These are phyloP conservation scores for Termitomyces sp. DNA, from an alignment of 768 basidiomycete species.

Conservation along the genomic window DNA sequence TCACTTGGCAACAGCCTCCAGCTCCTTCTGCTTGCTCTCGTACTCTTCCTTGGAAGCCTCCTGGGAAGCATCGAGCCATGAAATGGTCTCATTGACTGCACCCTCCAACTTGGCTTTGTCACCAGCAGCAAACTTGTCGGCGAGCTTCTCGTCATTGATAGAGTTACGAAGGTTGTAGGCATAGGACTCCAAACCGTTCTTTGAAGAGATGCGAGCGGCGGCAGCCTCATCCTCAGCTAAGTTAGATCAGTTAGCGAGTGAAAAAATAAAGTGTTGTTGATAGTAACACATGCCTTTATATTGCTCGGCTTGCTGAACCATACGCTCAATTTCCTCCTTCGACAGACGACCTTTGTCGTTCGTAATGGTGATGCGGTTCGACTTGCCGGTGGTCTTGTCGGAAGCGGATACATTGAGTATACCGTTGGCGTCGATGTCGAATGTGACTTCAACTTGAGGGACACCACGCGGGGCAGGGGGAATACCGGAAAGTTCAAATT, in stretches of 20 bases:
- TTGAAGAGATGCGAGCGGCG: constrained; percentile 73
- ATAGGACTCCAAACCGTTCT: constrained; percentile 94
- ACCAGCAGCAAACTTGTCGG: constrained; percentile 78
- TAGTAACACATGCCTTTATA: constrained; percentile 56
- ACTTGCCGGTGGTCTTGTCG: constrained; percentile 97
- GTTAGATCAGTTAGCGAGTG: not conserved
- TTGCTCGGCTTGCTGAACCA: constrained; percentile 92
- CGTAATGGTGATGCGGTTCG: constrained; percentile 89
- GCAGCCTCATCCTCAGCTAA: constrained; percentile 83
- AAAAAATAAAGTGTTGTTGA: not conserved
- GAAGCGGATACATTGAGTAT: constrained; percentile 93
- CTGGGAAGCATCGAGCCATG: constrained; percentile 82
- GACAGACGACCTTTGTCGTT: constrained; percentile 97
- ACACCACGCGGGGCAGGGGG: constrained; percentile 97
- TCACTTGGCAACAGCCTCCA: constrained; percentile 74
- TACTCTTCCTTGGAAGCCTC: constrained; percentile 95
- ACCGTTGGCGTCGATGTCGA: constrained; percentile 97
- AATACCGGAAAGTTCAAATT: constrained; percentile 96
- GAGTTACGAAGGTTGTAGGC: constrained; percentile 94
- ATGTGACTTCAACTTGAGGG: constrained; percentile 96
- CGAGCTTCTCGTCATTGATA: constrained; percentile 76
- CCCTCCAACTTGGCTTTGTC: constrained; percentile 83
- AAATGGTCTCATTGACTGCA: constrained; percentile 78
- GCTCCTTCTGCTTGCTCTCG: constrained; percentile 88
- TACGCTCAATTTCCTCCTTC: constrained; percentile 97